These are phyloP conservation scores for Ampelomyces quisqualis DNA, from an alignment of 2,329 filamentous ascomycete species.

Conservation along the genomic window DNA sequence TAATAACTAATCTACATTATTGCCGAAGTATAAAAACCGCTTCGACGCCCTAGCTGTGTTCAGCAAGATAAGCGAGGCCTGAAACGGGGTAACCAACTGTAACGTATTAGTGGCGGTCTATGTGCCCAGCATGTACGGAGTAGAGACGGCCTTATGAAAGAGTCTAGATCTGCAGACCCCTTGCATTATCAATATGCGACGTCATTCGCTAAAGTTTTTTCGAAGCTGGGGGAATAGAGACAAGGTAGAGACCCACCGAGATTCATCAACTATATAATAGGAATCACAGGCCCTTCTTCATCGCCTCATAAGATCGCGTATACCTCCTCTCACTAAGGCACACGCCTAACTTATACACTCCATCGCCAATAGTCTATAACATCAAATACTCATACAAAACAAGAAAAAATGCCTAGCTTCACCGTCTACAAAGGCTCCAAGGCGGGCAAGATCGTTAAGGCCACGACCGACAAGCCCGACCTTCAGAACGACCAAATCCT, in stretches of 20 bases:
- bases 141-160: constrained; percentile 10
- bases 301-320: background rate
- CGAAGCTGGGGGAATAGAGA: constrained; percentile 4
- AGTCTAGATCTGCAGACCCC: constrained; percentile 13
- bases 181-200: constrained; percentile 19
- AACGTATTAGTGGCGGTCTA: constrained; percentile 15
- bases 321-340: background rate
- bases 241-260: background rate
- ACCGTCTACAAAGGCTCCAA: constrained; percentile 65
- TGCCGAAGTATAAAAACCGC: background rate
- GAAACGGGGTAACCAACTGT: background rate
- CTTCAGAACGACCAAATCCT: constrained; percentile 57
- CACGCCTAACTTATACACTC: background rate
- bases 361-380: background rate
- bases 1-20: background rate
- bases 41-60: background rate
- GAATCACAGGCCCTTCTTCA: background rate
- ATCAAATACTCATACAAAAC: background rate
- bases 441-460: constrained; percentile 57
- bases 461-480: constrained; percentile 50
- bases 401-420: constrained; percentile 48
- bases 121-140: constrained; percentile 11
- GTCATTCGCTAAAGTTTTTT: constrained; percentile 25
- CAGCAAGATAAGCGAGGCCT: background rate
- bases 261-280: background rate